These are phyloP conservation scores for Trypanosoma mega DNA, from an alignment of 208 protist genomes.

Conservation along the genomic window DNA sequence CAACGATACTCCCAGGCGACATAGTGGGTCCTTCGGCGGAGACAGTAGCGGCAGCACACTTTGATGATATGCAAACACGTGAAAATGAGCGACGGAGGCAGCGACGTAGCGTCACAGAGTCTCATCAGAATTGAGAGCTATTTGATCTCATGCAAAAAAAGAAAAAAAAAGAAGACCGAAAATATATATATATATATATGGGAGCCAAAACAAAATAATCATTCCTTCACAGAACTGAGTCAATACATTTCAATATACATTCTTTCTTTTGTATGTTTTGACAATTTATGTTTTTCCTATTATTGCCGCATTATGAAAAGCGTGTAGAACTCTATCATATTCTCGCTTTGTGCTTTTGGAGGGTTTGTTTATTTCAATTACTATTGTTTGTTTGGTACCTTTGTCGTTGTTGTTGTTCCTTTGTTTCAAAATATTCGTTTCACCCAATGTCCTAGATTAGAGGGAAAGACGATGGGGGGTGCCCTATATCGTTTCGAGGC, in stretches of 20 bases:
- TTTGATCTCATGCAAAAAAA: not conserved
- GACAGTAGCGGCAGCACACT: slow-evolving; percentile 21
- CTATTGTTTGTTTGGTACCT: not conserved
- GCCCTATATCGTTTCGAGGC: slow-evolving; percentile 22
- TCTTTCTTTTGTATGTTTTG: too few species aligned
- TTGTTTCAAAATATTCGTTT: not conserved
- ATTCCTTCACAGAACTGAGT: too few species aligned
- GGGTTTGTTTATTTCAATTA: not conserved
- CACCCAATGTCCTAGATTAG: too few species aligned
- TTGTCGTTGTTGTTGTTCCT: not conserved
- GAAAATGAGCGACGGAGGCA: slow-evolving; percentile 27
- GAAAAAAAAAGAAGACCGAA: slow-evolving; percentile 1
- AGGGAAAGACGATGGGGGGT: slow-evolving; percentile 10
- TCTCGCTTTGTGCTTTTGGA: too few species aligned
- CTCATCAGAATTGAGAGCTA: slow-evolving; percentile 2
- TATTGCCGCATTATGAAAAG: too few species aligned
- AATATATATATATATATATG: too few species aligned
- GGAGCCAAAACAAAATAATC: too few species aligned
- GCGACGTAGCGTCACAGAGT: not conserved
- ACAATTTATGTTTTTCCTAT: too few species aligned
- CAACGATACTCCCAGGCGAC: not conserved
- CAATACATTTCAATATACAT: too few species aligned
- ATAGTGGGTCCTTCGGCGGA: slow-evolving; percentile 21
- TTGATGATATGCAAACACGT: slow-evolving; percentile 25
- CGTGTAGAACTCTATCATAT: too few species aligned